Conservation (phyloP, 83 land plant species). For the Picea abies region DNA sequence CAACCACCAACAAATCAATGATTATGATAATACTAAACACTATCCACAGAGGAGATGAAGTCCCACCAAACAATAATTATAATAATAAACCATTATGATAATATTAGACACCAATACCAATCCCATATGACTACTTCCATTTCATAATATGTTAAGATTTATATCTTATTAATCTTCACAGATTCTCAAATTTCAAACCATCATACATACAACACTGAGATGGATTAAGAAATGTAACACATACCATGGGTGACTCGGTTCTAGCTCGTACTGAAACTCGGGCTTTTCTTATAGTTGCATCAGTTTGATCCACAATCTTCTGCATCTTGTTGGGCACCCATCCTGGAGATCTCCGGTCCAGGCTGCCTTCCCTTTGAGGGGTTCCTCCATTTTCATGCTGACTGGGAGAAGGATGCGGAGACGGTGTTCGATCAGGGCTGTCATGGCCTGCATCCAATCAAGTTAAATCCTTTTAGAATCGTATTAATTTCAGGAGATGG, state of each 20-base stretch:
- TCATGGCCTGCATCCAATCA: slow-evolving; percentile 9
- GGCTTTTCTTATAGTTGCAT: slow-evolving; percentile 54
- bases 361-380: not conserved
- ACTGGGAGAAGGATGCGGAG: slow-evolving; percentile 8
- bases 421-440: not conserved
- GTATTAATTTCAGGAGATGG: not conserved
- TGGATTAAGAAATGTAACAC: not conserved
- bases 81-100: too few relatives aligned
- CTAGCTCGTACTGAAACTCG: slow-evolving; percentile 80
- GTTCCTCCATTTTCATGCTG: slow-evolving; percentile 3
- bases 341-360: not conserved
- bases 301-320: slow-evolving; percentile 27
- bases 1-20: too few relatives aligned
- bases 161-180: too few relatives aligned
- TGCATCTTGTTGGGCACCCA: slow-evolving; percentile 41
- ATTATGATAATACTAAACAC: too few relatives aligned
- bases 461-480: not conserved
- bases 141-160: too few relatives aligned
- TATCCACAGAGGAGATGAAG: too few relatives aligned
- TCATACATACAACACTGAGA: too few relatives aligned
- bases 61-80: too few relatives aligned
- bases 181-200: too few relatives aligned
- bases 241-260: slow-evolving; percentile 77
- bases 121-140: too few relatives aligned
- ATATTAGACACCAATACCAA: too few relatives aligned